Conservation (phyloP, 2,329 filamentous ascomycete genomes). For the Grosmannia huntii region DNA sequence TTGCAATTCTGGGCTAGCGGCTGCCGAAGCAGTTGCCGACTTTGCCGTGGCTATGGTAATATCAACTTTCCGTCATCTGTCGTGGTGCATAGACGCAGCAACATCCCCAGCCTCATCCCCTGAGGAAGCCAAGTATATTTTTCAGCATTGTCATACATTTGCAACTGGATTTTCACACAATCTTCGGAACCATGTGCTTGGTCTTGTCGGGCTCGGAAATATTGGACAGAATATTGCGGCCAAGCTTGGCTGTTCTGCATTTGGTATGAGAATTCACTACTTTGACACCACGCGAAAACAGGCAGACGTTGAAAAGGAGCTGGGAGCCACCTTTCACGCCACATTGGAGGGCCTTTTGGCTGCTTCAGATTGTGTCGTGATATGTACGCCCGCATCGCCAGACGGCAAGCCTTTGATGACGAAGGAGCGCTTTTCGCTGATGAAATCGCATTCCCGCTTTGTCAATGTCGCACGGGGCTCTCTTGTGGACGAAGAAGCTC, state of each 20-base stretch:
- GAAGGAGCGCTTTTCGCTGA: conserved; percentile 29
- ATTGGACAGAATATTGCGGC: conserved; percentile 51
- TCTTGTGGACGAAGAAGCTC: conserved; percentile 51
- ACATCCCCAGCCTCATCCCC: conserved; percentile 26
- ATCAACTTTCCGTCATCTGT: conserved; percentile 53
- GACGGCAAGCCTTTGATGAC: conserved; percentile 38
- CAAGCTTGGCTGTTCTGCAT: conserved; percentile 27
- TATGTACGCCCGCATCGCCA: conserved; percentile 42
- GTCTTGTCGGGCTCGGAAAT: conserved; percentile 57
- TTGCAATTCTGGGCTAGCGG: conserved; percentile 59
- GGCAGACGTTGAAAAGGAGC: conserved; percentile 24
- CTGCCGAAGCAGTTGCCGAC: conserved; percentile 61
- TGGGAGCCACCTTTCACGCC: conserved; percentile 35
- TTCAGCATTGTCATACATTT: conserved; percentile 45
- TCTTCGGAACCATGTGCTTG: conserved; percentile 46
- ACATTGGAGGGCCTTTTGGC: conserved; percentile 38
- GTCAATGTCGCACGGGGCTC: conserved; percentile 55
- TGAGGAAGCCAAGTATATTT: conserved; percentile 20
- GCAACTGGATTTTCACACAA: conserved; percentile 50
- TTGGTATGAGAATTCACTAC: conserved; percentile 56
- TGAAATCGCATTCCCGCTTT: conserved; percentile 43
- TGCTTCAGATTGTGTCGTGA: conserved; percentile 44
- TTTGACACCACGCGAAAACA: conserved; percentile 43
- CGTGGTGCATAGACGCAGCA: conserved; percentile 45
- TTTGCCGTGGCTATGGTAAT: conserved; percentile 58